Percentiles rank a stretch among this genome's conserved stretches.
Evolutionary conservation across 202 grass and related monocot genomes (phyloP).

Genomic region (Alloteropsis angusta): DNA sequence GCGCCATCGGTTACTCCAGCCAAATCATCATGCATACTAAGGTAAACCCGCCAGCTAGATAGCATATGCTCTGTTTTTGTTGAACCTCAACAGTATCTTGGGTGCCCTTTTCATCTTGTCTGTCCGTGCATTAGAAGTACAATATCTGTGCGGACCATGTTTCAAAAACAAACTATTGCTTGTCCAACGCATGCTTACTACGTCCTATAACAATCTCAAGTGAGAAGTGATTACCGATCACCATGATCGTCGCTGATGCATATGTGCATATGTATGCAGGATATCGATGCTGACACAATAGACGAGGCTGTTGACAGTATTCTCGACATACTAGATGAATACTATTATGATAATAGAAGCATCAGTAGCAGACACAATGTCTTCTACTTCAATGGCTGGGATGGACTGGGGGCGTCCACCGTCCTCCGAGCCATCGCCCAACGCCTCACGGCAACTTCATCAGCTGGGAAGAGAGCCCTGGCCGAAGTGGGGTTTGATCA

Average conservation of each 20-base stretch:
- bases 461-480: background rate
- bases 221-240: background rate
- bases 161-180: no score
- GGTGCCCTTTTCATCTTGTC: no score
- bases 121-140: no score
- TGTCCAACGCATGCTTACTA: no score
- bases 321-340: no score
- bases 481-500: background rate
- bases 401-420: no score
- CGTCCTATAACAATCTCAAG: background rate
- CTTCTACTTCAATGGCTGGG: no score
- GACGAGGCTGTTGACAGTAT: background rate
- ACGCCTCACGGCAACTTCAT: background rate
- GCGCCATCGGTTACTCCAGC: background rate
- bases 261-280: background rate
- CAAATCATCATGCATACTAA: background rate
- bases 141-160: no score
- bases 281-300: background rate
- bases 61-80: background rate
- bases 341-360: no score
- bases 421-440: no score
- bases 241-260: background rate
- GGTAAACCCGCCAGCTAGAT: background rate
- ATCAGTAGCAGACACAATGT: no score
- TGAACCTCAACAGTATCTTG: background rate